Evolutionary conservation across 2,329 filamentous ascomycete genomes (phyloP), one percentile per base, ranked within the genome.

Genomic region (Capronia americana): DNA sequence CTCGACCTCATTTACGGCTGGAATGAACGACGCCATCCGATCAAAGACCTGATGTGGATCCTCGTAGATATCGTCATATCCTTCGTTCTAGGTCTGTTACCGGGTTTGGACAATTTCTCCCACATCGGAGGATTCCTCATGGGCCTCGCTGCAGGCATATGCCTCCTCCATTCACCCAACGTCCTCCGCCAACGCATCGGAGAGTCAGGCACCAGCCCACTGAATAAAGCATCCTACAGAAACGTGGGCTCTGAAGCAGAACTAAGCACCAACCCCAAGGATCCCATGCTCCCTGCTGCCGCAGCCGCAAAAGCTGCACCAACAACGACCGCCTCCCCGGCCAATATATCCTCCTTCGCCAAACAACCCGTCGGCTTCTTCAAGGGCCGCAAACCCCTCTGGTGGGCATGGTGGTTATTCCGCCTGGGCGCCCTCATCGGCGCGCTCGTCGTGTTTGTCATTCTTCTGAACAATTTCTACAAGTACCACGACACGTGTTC

Each of bases 401-500:
- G 95, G 95, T 99, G 95, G 95, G 90, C 83, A 5, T 99, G 95
- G 95, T 98, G 94, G 94, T 79, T 97, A 24, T 85, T 98, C 30
- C 87, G 95, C 20, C 91, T 86, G 0, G 92, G 86, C 0, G 89
- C 90, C 26, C 81, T 99, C 59, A 85, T 97, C 7, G 85, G 88
- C n/a, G 90, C 93, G 38, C 83, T 97, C 41, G 85, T 96, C 48
- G 90, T 90, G 1, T 97, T 98, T 77, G 91, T 97, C 68, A 81
- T 97, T 53, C 82, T 99, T 61, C 78, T 98, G 67, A 88, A 93
- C 76, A 95, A 97, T 80, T 99, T 99, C 77, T 98, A 98, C 80
- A 86, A 86, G 69, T 89, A 90, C 77, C 85, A 86, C 66, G 87
- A 88, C 57, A 88, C 86, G 32, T 99, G 95, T 78, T 83, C 80